These are phyloP conservation scores for Grosmannia clavigera DNA, from an alignment of 2,329 filamentous ascomycete genomes.

Conservation along the genomic window DNA sequence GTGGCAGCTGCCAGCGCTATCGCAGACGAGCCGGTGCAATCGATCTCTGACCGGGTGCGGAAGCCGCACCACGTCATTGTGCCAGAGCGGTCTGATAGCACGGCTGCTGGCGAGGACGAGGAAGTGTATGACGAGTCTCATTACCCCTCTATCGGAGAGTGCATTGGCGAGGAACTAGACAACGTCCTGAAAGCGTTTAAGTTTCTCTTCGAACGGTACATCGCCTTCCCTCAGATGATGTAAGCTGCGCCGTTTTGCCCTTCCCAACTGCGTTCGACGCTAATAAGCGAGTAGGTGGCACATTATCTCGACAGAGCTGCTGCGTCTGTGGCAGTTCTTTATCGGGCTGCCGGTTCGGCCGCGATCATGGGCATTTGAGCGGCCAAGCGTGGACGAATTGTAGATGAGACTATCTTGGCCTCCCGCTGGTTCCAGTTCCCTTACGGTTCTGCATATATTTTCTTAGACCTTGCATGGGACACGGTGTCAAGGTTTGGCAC, in stretches of 20 bases:
- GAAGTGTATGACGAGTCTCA: slow-evolving; percentile 21
- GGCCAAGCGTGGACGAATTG: slow-evolving; percentile 36
- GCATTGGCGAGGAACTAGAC: slow-evolving; percentile 50
- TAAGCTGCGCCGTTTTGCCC: slow-evolving; percentile 35
- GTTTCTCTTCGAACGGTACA: slow-evolving; percentile 60
- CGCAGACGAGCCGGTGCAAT: slow-evolving; percentile 15
- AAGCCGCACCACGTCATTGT: slow-evolving; percentile 30
- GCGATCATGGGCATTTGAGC: slow-evolving; percentile 32
- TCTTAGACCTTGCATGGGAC: neutral
- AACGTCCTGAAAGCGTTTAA: slow-evolving; percentile 50
- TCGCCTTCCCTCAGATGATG: slow-evolving; percentile 53
- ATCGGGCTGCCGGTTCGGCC: slow-evolving; percentile 39
- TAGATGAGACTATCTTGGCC: slow-evolving; percentile 14
- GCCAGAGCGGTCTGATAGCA: slow-evolving; percentile 8
- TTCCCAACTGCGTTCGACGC: neutral
- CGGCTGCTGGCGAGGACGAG: slow-evolving; percentile 20
- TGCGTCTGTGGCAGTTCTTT: slow-evolving; percentile 36
- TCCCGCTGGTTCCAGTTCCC: neutral
- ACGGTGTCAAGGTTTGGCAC: neutral
- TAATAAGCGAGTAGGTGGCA: slow-evolving; percentile 22
- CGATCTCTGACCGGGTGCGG: slow-evolving; percentile 25
- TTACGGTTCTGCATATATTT: neutral
- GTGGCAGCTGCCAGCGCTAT: slow-evolving; percentile 9
- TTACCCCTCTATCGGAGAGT: slow-evolving; percentile 38
- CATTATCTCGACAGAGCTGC: slow-evolving; percentile 31